Evolutionary conservation across 306 rosid genomes (phyloP), one percentile per base, ranked within the genome.

Genomic region (Vigna angularis): DNA sequence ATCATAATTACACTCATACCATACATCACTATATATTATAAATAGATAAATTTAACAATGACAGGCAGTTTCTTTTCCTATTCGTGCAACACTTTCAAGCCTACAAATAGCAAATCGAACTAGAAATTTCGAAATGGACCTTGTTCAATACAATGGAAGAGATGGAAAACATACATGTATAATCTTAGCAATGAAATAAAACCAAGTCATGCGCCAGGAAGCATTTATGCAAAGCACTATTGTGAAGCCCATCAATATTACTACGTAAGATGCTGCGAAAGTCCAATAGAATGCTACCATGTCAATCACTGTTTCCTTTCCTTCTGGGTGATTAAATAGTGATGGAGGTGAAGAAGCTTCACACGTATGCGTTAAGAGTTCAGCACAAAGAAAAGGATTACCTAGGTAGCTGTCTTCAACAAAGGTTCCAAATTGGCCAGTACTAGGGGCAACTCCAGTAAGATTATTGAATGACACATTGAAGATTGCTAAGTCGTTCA

Each of bases 401-500:
- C 75, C 75, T 17, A 0, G 6, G 8, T 71, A 71, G 64, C 13
- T 71, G 3, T 71, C 64, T 4, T 71, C 75, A 71, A 30, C 64
- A 34, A 51, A 71, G 50, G 3, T 12, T 51, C 20, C 64, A 52
- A 52, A 71, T 15, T 52, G 77, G 6, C 51, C 66, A 15, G 20
- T 1, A 72, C 51, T 72, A 1, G 76, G 65, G 40, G 32, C 4
- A 7, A 13, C 56, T 72, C 77, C 77, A 72, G 66, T 55, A 55
- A 72, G 76, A 56, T 55, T 72, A 48, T 72, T 72, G 53, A 55
- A 72, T 1, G 77, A 72, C 1, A 53, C 77, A 40, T 55, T 72
- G 66, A 72, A 71, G 75, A 30, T 52, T 2, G 49, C 24, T 2
- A 71, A 17, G 52, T 1, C 1, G 34, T 71, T 36, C 77, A 72